Base-by-base conservation (phyloP, 306 rosid genomes). In the Glycine latifolia region DNA sequence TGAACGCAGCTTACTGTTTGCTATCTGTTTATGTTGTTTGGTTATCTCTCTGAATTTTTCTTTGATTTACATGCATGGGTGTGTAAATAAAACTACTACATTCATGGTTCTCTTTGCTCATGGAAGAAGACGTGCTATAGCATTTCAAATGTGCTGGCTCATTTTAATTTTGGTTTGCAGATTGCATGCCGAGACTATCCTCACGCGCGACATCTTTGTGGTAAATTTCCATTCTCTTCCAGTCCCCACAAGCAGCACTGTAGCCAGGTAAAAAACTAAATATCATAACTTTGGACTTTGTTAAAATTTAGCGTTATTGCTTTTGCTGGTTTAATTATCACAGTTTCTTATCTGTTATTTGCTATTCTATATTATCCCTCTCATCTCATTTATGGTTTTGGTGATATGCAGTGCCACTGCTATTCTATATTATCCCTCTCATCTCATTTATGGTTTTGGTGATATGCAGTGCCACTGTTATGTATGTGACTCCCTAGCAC, bases 151-250 rank as follows among this genome's bases (percentile, higher is more conserved):
- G 56, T 37, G 46, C 16, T 53, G 15, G 20, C 67, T 60, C 61
- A 71, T 79, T 83, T 79, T 49, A 10, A 55, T 84, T 59, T 70
- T 85, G 35, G 43, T 59, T 73, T 81, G 81, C 91, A 94, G 97
- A 37, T 94, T 83, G 97, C 98, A 14, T 94, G 98, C 83, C 87
- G 95, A 85, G 98, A 94, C 85, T 94, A 77, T 75, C 95, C 98
- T 79, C 98, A 94, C 87, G 71, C 97, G 13, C 89, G 94, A 0
- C 97, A 94, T 89, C 88, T 79, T 73, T 91, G 98, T 83, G 94
- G 79, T 48, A 89, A 66, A 60, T 89, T 89, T 76, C 94, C 93
- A 72, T 94, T 94, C 80, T 63, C 83, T 67, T 85, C 95, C 72
- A 89, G 92, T 6, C 82, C 89, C 13, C 97, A 91, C n/a, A 91